A percentile compares a stretch with the other conserved stretches of the same genome.
Conservation (phyloP, 192 early-diverging fungal genomes). For the Backusella circina region DNA sequence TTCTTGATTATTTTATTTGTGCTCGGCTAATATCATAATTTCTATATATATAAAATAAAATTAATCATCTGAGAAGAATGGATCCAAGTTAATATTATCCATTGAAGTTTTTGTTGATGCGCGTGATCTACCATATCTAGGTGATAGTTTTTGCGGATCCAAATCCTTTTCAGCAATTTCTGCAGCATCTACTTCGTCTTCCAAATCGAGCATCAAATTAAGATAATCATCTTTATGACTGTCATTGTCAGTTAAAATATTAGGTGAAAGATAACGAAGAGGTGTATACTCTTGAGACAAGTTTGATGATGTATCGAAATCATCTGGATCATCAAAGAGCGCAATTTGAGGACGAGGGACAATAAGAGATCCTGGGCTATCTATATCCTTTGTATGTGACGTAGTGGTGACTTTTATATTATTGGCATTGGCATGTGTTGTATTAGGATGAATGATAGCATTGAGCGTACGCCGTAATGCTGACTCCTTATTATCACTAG, state of each 20-base stretch:
- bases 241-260: not conserved
- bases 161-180: not conserved
- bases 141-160: not conserved
- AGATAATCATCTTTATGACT: not conserved
- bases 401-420: not conserved
- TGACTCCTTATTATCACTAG: not conserved
- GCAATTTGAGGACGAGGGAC: not conserved
- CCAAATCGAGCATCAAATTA: not conserved
- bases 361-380: not conserved
- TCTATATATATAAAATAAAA: too few relatives aligned
- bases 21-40: too few relatives aligned
- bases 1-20: too few relatives aligned
- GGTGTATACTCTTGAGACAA: not conserved
- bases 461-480: not conserved
- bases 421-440: not conserved
- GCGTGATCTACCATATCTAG: not conserved
- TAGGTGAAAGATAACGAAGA: not conserved
- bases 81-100: not conserved
- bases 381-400: too few relatives aligned
- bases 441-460: not conserved
- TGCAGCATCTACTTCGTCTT: not conserved
- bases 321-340: conserved; percentile 9
- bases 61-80: not conserved
- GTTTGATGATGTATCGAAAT: not conserved
- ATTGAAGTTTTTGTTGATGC: not conserved